Percentiles rank a stretch among this genome's conserved stretches.
Evolutionary conservation across 768 basidiomycete genomes (phyloP).

Genomic region (Sistotremastrum suecicum): DNA sequence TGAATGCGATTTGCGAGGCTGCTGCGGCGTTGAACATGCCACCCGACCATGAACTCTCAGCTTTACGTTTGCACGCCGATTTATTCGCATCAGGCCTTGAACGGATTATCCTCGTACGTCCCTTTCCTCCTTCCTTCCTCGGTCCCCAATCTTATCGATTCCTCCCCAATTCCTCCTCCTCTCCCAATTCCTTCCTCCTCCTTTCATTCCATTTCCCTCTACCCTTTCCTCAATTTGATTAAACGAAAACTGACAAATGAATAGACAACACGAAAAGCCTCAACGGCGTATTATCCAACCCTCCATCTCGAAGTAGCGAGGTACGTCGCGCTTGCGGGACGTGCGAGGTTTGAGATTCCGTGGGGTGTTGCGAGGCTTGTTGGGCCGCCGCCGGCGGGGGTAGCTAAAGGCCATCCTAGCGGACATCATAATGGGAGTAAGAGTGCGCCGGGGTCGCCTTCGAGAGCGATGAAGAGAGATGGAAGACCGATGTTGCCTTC

Average conservation of each 20-base stretch:
- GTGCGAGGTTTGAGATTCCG: conserved; percentile 64
- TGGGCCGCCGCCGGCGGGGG: conserved; percentile 55
- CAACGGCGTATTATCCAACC: conserved; percentile 84
- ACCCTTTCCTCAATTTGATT: no score
- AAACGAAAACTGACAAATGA: no score
- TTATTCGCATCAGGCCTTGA: conserved; percentile 88
- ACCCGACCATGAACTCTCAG: conserved; percentile 58
- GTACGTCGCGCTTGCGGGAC: conserved; percentile 55
- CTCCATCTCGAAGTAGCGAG: conserved; percentile 89
- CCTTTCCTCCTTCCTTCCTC: background rate
- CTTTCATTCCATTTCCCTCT: no score
- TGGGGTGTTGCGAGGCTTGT: conserved; percentile 70
- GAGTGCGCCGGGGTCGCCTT: conserved; percentile 12
- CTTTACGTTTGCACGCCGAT: conserved; percentile 72
- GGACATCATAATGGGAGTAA: conserved; percentile 9
- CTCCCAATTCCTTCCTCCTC: background rate
- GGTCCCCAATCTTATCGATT: background rate
- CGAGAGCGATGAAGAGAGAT: conserved; percentile 7
- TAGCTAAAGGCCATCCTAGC: conserved; percentile 32
- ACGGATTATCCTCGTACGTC: conserved; percentile 69
- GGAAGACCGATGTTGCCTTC: conserved; percentile 24
- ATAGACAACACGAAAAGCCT: conserved; percentile 96
- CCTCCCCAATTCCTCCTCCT: background rate
- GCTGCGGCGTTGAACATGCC: conserved; percentile 53
- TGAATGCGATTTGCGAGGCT: conserved; percentile 64